Evolutionary conservation across 441 rosid genomes (phyloP), one percentile per base, ranked within the genome.

Genomic region (Lepidium campestre): DNA sequence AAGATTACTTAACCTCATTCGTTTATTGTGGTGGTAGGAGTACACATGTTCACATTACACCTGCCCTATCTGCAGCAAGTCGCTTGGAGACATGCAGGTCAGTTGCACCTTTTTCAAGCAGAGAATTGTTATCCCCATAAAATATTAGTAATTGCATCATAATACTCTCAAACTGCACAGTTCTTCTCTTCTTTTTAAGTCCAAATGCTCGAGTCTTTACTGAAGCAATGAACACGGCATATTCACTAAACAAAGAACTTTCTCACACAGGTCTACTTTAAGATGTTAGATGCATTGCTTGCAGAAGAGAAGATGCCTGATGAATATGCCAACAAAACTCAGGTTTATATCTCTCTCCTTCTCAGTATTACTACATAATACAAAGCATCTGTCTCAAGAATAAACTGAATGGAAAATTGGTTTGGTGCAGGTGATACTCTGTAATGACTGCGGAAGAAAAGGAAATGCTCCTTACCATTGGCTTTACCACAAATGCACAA

Each of bases 71-170:
- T 89, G 99, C 80, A 80, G 92, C 92, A 94, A 94, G 78, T 91
- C 99, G 15, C 85, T 94, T 49, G 99, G 97, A 60, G 92, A 94
- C 77, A 91, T 94, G 99, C 87, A 83, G 96, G 97, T 91, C 44
- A 76, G 84, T 78, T 78, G 42, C 59, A 46, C 49, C 46, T 20
- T 4, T 72, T 58, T 65, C 29, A 71, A 6, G 50, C 8, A 29
- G 3, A 35, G 34, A 42, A 11, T 22, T 50, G 40, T 57, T 15
- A 45, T n/a, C 49, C 35, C 35, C 0, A 1, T 18, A 10, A 7
- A 37, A 37, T 4, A 27, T 31, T 52, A 65, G 11, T 29, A 39
- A 27, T 7, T 11, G 34, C 7, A 23, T 4, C 12, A 10, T 41
- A 41, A 49, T 17, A 25, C 57, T 36, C 13, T 15, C 18, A 37